Evolutionary conservation across 2,329 filamentous ascomycete species (phyloP).

Genomic region (Davidsoniella australis): DNA sequence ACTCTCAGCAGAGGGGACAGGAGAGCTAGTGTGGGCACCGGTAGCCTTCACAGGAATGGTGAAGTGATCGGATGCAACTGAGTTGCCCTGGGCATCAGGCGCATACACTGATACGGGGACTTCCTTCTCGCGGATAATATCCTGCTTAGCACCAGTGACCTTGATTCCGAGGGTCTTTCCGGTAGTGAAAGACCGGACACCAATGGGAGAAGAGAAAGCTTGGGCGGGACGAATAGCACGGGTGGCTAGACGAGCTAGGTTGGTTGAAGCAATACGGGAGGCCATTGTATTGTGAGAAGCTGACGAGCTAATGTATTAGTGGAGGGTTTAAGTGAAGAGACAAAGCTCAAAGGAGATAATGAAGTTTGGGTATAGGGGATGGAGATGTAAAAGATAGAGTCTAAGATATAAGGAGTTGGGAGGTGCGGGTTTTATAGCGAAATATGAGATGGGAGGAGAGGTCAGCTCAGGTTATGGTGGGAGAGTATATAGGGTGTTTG

Average conservation of each 20-base stretch:
- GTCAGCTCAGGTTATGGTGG: not conserved
- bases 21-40: constrained; percentile 26
- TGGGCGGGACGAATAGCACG: constrained; percentile 20
- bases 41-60: constrained; percentile 35
- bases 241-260: constrained; percentile 16
- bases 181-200: constrained; percentile 10
- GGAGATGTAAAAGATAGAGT: not conserved
- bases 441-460: not conserved
- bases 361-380: not conserved
- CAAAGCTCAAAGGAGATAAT: not conserved
- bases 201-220: constrained; percentile 16
- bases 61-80: constrained; percentile 29
- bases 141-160: constrained; percentile 23
- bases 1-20: constrained; percentile 24
- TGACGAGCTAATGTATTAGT: constrained; percentile 11
- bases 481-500: not conserved
- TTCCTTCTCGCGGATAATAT: constrained; percentile 39
- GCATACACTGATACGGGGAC: constrained; percentile 38
- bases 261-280: constrained; percentile 18
- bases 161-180: constrained; percentile 14
- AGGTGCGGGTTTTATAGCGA: constrained; percentile 8
- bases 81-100: constrained; percentile 28
- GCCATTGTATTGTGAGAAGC: constrained; percentile 14
- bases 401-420: not conserved
- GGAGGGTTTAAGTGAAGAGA: constrained; percentile 13